phyloP scores from a whole-genome alignment of 352 stramenopile genomes.

The Globisporangium echinulatum region DNA sequence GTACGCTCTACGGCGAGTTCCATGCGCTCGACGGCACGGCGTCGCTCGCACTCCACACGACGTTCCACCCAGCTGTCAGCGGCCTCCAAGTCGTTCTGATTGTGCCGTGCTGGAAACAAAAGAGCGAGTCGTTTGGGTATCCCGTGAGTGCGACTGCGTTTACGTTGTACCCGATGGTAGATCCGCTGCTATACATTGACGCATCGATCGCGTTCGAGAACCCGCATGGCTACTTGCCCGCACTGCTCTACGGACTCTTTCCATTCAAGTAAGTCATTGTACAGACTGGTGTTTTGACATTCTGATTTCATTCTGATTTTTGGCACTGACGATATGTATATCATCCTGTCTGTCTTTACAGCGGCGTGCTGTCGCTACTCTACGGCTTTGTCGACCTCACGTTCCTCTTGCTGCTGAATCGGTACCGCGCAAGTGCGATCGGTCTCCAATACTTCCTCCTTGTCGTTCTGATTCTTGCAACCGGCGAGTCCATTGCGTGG shows the following conservation, averaged over 20 bases:
- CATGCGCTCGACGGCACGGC: slow-evolving; percentile 32
- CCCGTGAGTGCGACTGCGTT: slow-evolving; percentile 67
- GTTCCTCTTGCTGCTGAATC: slow-evolving; percentile 65
- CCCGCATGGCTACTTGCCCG: slow-evolving; percentile 77
- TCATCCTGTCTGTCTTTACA: slow-evolving; percentile 13
- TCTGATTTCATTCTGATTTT: not conserved
- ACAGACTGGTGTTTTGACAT: not conserved
- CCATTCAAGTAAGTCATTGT: slow-evolving; percentile 66
- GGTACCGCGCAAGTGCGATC: slow-evolving; percentile 65
- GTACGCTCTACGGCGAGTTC: slow-evolving; percentile 54
- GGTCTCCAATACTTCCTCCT: slow-evolving; percentile 82
- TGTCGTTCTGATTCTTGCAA: slow-evolving; percentile 68
- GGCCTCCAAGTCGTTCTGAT: slow-evolving; percentile 67
- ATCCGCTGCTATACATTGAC: slow-evolving; percentile 62
- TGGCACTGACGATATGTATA: not conserved
- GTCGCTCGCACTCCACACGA: slow-evolving; percentile 31
- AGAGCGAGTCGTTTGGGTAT: slow-evolving; percentile 71
- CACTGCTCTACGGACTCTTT: slow-evolving; percentile 71
- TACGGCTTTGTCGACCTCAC: slow-evolving; percentile 66
- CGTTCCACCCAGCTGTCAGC: slow-evolving; percentile 41
- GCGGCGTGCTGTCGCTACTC: slow-evolving; percentile 57
- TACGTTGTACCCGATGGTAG: slow-evolving; percentile 62
- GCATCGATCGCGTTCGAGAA: slow-evolving; percentile 68
- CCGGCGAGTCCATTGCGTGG: slow-evolving; percentile 63
- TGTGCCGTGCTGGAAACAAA: slow-evolving; percentile 79